A percentile compares a stretch with the other conserved stretches of the same genome.
Conservation (phyloP, 345 rosid species). For the Arabidopsis thaliana region DNA sequence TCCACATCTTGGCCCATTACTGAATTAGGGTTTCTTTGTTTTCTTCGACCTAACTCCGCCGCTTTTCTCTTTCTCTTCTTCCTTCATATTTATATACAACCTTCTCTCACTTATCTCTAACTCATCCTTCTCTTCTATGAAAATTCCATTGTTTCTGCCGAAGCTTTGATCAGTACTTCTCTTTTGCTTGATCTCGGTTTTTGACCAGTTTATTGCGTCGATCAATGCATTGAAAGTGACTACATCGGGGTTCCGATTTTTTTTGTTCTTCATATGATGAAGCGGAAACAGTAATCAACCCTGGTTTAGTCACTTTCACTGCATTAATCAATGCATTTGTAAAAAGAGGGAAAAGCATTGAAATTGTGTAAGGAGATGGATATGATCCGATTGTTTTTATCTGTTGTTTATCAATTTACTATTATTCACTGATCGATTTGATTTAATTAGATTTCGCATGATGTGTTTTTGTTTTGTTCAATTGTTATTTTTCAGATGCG, state of each 20-base stretch:
- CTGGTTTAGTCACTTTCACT: slow-evolving; percentile 20
- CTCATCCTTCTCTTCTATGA: not conserved
- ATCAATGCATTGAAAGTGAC: slow-evolving; percentile 44
- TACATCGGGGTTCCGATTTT: slow-evolving; percentile 1
- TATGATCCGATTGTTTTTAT: no score
- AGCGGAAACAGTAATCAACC: not conserved
- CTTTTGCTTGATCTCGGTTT: not conserved
- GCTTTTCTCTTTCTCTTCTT: not conserved
- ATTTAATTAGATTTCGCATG: no score
- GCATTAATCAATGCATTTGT: slow-evolving; percentile 14
- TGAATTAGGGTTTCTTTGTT: not conserved
- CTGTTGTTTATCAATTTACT: no score
- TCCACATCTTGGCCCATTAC: not conserved
- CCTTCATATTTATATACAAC: not conserved
- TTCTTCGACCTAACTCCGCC: not conserved
- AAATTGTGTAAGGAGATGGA: no score
- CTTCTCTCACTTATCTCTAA: not conserved
- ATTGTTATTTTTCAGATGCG: no score
- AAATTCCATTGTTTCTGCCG: not conserved
- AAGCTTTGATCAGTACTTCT: not conserved
- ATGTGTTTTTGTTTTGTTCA: no score
- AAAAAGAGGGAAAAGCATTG: not conserved
- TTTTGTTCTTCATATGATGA: not conserved
- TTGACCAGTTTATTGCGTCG: slow-evolving; percentile 26
- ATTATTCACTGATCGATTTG: no score